Evolutionary conservation across 169 alveolate species (phyloP).

Genomic region (Plasmodium gonderi): DNA sequence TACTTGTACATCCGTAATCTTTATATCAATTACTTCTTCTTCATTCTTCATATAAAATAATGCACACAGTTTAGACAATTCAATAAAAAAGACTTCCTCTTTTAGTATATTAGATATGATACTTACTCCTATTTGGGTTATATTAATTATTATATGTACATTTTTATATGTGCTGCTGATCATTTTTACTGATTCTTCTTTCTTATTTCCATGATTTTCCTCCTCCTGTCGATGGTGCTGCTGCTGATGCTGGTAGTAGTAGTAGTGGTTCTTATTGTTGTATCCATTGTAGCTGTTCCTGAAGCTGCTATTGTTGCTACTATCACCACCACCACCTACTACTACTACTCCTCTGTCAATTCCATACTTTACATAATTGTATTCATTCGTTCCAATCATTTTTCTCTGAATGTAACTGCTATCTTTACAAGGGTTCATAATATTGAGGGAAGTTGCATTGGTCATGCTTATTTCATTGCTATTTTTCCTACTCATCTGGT

Average conservation of each 20-base stretch:
- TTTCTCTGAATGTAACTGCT: not conserved
- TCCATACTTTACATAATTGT: not conserved
- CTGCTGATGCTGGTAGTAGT: no score
- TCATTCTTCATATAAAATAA: conserved; percentile 85
- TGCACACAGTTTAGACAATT: conserved; percentile 82
- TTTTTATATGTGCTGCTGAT: conserved; percentile 59
- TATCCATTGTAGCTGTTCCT: not conserved
- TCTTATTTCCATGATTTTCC: no score
- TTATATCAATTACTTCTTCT: conserved; percentile 84
- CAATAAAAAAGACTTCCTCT: conserved; percentile 88
- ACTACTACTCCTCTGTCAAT: not conserved
- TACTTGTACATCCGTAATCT: conserved; percentile 86
- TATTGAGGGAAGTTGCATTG: no score
- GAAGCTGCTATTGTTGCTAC: not conserved
- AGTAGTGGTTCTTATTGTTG: not conserved
- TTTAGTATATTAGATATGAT: conserved; percentile 84
- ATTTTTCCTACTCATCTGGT: not conserved
- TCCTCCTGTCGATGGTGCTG: not conserved
- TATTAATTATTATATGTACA: conserved; percentile 76
- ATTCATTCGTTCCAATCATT: not conserved
- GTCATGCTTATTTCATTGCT: not conserved
- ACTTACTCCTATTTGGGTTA: conserved; percentile 86
- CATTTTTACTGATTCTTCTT: conserved; percentile 37
- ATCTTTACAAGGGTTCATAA: not conserved
- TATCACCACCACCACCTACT: not conserved